These are phyloP conservation scores for Zarea fungicola DNA, from an alignment of 2,329 filamentous ascomycete species.

Conservation along the genomic window DNA sequence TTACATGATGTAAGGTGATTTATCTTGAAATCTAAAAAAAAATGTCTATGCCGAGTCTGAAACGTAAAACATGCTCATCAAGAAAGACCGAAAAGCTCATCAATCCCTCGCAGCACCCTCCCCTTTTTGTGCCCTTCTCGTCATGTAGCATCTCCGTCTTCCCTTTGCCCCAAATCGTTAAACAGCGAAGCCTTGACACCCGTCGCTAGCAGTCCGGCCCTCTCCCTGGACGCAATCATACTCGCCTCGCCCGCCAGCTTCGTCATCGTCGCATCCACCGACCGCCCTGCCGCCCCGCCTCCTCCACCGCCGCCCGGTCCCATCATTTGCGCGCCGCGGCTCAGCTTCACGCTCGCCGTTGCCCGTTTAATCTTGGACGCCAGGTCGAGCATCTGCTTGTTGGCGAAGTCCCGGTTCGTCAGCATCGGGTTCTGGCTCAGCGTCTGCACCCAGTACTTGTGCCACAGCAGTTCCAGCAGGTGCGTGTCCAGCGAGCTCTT, in stretches of 20 bases:
- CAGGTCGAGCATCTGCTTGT: slow-evolving; percentile 86
- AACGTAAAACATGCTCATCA: too few relatives aligned
- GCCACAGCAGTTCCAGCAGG: slow-evolving; percentile 86
- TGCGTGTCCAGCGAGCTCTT: slow-evolving; percentile 87
- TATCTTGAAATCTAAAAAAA: too few relatives aligned
- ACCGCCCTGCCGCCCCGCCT: slow-evolving; percentile 49
- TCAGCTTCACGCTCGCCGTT: slow-evolving; percentile 29
- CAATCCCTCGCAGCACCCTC: too few relatives aligned
- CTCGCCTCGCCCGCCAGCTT: slow-evolving; percentile 59
- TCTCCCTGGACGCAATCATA: slow-evolving; percentile 57
- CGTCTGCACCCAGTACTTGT: slow-evolving; percentile 98
- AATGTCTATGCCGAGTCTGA: too few relatives aligned
- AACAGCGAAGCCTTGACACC: slow-evolving; percentile 62
- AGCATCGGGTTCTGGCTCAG: slow-evolving; percentile 85
- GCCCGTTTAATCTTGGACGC: slow-evolving; percentile 74
- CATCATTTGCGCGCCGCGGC: slow-evolving; percentile 22
- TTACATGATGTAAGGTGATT: too few relatives aligned
- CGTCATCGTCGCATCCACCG: slow-evolving; percentile 44
- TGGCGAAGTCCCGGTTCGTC: slow-evolving; percentile 88
- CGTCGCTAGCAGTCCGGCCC: slow-evolving; percentile 55
- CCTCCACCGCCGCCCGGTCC: slow-evolving; percentile 33
- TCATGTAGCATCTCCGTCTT: neutral
- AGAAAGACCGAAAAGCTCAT: too few relatives aligned
- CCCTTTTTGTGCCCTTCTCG: too few relatives aligned
- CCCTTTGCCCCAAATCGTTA: slow-evolving; percentile 31